Evolutionary conservation across 1,284 basidiomycete species (phyloP).

Genomic region (Mycena sp.): DNA sequence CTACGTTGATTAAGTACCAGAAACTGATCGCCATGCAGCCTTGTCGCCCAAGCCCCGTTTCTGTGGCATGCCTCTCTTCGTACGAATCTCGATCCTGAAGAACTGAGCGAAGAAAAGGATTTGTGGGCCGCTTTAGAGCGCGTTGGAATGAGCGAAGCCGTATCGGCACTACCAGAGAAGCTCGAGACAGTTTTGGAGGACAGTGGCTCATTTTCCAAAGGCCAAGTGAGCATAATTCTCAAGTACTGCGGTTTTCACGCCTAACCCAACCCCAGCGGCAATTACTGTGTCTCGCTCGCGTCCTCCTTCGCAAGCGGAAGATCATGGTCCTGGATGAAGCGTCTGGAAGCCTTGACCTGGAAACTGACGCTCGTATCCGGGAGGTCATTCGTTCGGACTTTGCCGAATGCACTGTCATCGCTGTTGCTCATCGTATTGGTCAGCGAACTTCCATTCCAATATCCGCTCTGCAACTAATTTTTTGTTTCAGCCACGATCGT

Average conservation of each 20-base stretch:
- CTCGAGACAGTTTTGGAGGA: conserved; percentile 28
- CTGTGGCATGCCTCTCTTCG: conserved; percentile 16
- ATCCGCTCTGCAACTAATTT: not conserved
- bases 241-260: conserved; percentile 27
- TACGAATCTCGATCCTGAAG: not conserved
- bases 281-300: conserved; percentile 44
- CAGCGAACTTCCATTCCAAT: not conserved
- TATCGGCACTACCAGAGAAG: conserved; percentile 18
- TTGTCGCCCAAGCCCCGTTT: conserved; percentile 28
- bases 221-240: conserved; percentile 37
- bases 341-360: conserved; percentile 23
- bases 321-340: conserved; percentile 47
- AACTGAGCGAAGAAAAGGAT: not conserved
- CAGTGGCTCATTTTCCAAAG: conserved; percentile 23
- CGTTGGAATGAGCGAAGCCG: conserved; percentile 17
- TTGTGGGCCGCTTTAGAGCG: conserved; percentile 24
- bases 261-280: conserved; percentile 36
- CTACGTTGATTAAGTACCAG: not conserved
- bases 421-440: conserved; percentile 34
- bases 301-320: conserved; percentile 39
- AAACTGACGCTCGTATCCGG: conserved; percentile 28
- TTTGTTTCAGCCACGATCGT: conserved; percentile 25
- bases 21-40: conserved; percentile 1
- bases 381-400: conserved; percentile 27
- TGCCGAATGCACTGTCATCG: conserved; percentile 25